Evolutionary conservation across 805 yeast genomes (phyloP), one percentile per base, ranked within the genome.

Genomic region (Teunomyces barrocoloradensis): DNA sequence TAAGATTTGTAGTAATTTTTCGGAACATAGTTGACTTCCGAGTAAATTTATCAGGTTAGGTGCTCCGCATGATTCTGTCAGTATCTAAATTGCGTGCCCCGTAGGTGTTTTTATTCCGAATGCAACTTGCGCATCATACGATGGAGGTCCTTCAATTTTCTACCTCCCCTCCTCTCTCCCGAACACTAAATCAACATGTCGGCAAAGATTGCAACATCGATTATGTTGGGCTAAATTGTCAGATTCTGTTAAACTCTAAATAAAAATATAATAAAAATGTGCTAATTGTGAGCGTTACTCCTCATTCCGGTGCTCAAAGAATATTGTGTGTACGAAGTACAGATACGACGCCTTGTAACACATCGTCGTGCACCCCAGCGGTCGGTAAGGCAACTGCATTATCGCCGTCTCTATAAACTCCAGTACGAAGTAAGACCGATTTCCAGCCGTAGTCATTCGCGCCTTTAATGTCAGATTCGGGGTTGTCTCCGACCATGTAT

Each of bases 401-500:
- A 52, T 83, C 87, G 23, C 71, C 73, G 52, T 84, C 89, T 50
- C 74, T 72, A 63, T 81, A 94, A 4, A 94, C 98, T 0, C 99
- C 99, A 0, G 97, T 87, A 52, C 84, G 75, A 21, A 94, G 89
- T 39, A 94, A 76, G 32, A 89, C 79, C 10, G 94, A 83, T 42
- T 85, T 81, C 98, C 98, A 94, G 3, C 97, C 96, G 61, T 84
- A 83, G 43, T 73, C 71, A 56, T 86, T 84, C 5, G 96, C 99
- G 0, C 99, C 99, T 47, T 77, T 76, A 45, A 94, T 94, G 63
- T 94, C 99, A 43, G 90, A 81, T 25, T 85, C 94, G 3, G 97
- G 98, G 64, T 94, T 94, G 67, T 94, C 99, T 25, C 99, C 99
- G 30, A 94, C 89, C 99, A 94, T 94, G 68, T 77, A 91, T 1